A percentile compares a stretch with the other conserved stretches of the same genome.
phyloP scores from a whole-genome alignment of 108 stramenopile species.

The Ochromonas danica region DNA sequence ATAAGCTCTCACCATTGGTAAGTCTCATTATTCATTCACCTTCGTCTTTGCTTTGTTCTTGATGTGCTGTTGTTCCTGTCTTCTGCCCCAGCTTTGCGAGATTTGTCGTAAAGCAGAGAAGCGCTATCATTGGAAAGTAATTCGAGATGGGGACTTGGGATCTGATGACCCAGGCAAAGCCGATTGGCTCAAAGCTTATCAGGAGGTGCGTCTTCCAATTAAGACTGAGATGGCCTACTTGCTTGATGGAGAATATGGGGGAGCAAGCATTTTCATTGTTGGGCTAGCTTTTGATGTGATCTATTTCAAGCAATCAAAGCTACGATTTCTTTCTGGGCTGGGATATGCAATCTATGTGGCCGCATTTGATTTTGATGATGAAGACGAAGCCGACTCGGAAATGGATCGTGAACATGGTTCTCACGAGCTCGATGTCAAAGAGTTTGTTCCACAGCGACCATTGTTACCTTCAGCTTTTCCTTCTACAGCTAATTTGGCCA shows the following conservation, averaged over 20 bases:
- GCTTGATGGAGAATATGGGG: background rate
- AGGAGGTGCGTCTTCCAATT: background rate
- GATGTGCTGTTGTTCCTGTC: background rate
- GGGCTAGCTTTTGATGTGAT: background rate
- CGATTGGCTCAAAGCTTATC: background rate
- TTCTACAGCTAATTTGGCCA: background rate
- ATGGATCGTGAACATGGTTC: background rate
- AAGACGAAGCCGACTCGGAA: background rate
- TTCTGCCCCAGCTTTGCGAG: constrained; percentile 2
- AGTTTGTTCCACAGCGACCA: background rate
- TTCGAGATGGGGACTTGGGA: too few relatives aligned
- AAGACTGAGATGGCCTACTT: constrained; percentile 24
- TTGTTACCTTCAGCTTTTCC: background rate
- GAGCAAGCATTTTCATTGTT: background rate
- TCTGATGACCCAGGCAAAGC: background rate
- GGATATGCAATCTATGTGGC: constrained; percentile 22
- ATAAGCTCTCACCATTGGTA: background rate
- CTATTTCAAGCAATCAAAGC: background rate
- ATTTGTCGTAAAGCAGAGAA: background rate
- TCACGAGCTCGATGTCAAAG: constrained; percentile 4
- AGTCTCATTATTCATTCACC: background rate
- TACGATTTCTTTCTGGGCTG: constrained; percentile 12
- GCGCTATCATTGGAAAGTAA: background rate
- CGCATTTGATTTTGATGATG: constrained; percentile 24
- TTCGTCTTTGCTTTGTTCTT: background rate